These are phyloP conservation scores for Cicer arietinum DNA, from an alignment of 306 rosid genomes.

Conservation along the genomic window DNA sequence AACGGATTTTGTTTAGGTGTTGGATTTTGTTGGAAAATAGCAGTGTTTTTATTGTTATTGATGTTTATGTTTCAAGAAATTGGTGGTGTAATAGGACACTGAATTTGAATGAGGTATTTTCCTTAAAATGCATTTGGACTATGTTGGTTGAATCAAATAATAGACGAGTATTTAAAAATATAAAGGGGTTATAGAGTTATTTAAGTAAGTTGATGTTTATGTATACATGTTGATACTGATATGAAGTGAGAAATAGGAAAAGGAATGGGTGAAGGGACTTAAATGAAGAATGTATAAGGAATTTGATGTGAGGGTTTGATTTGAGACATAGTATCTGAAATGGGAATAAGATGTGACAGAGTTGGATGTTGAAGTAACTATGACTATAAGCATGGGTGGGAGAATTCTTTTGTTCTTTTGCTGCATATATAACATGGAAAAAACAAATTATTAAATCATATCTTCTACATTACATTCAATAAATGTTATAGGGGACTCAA, in stretches of 20 bases:
- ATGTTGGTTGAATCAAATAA: conserved; percentile 57
- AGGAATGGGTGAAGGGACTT: conserved; percentile 19
- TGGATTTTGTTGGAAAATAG: conserved; percentile 53
- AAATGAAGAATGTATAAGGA: conserved; percentile 48
- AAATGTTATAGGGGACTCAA: conserved; percentile 44
- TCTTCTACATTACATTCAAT: conserved; percentile 11
- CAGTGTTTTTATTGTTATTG: conserved; percentile 40
- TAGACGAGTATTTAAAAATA: conserved; percentile 7
- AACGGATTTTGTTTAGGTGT: conserved; percentile 22
- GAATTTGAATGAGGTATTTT: conserved; percentile 52
- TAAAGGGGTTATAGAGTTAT: conserved; percentile 15
- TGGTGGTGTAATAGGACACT: conserved; percentile 49
- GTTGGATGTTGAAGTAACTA: conserved; percentile 68
- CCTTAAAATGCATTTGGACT: conserved; percentile 77
- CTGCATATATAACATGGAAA: conserved; percentile 45
- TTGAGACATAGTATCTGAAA: conserved; percentile 51
- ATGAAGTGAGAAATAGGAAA: conserved; percentile 41
- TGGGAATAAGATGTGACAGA: conserved; percentile 58
- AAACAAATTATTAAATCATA: conserved; percentile 2
- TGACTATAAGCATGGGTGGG: conserved; percentile 57
- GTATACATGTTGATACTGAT: conserved; percentile 37
- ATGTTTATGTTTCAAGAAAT: conserved; percentile 59
- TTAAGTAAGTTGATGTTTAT: conserved; percentile 48
- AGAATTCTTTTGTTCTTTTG: conserved; percentile 66
- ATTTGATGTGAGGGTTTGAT: conserved; percentile 56